Evolutionary conservation across 768 basidiomycete genomes (phyloP), one percentile per base, ranked within the genome.

Genomic region (Nevesoporus exiguus): DNA sequence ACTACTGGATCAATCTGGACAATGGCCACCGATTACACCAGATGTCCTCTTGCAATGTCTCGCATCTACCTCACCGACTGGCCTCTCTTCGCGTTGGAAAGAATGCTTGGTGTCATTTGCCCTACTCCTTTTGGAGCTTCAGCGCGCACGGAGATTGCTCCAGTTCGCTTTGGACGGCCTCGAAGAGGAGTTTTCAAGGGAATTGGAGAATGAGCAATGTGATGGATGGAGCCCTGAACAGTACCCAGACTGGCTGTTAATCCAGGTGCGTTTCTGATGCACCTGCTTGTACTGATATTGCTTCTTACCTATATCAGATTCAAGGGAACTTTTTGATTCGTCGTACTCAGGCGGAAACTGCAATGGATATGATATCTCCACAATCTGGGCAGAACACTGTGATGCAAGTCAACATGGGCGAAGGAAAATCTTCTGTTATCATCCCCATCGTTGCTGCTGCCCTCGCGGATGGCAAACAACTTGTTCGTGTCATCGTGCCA

Each of bases 401-500:
- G 4, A 61, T 77, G 11, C 80, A 81, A 36, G 29, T 45, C 8
- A 45, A 45, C 44, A 45, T 45, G 44, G 42, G 42, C 8, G 42
- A 27, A 43, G 42, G 46, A 9, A 47, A 47, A 25, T 36, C 47
- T 24, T 47, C 47, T 1, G 47, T 47, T 6, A 47, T 47, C 15
- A 47, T 47, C 15, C 47, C 34, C 3, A 49, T 49, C 14, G 39
- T 25, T 30, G 51, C 73, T 0, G 61, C 72, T 1, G 58, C 68
- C 5, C 66, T 81, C 11, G 76, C 80, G 0, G 66, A 80, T 56
- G 74, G 75, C 1, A 21, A 68, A 0, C 70, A 61, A 30, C 69
- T 82, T 3, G 74, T 74, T 19, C 72, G 81, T 27, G 71, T 81
- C 24, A 62, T 82, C 4, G 74, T 78, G 15, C 67, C 79, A 27